Percentiles rank a stretch among this genome's conserved stretches.
phyloP scores from a whole-genome alignment of 352 stramenopile genomes.

The Pythium diclinum region DNA sequence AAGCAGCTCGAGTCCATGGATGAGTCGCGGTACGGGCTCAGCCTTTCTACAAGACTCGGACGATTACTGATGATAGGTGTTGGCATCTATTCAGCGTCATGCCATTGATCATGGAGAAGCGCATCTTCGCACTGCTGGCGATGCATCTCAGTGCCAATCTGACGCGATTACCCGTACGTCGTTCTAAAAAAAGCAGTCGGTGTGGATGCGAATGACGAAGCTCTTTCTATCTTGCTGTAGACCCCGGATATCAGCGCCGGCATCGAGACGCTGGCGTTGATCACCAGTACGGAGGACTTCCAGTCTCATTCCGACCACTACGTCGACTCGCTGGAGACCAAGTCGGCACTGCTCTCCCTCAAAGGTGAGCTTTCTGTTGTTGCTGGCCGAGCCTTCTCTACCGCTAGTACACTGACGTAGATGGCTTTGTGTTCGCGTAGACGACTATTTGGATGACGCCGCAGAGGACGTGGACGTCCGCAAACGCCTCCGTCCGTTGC shows the following conservation, averaged over 20 bases:
- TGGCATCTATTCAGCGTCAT: slow-evolving; percentile 53
- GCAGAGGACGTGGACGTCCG: slow-evolving; percentile 59
- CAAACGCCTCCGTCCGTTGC: slow-evolving; percentile 68
- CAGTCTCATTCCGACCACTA: slow-evolving; percentile 59
- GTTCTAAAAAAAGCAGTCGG: background rate
- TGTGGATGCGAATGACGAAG: background rate
- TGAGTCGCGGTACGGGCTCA: slow-evolving; percentile 53
- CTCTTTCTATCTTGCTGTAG: slow-evolving; percentile 23
- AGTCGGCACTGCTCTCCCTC: slow-evolving; percentile 48
- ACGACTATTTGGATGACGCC: slow-evolving; percentile 67
- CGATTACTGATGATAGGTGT: background rate
- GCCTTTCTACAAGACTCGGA: background rate
- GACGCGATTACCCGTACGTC: slow-evolving; percentile 27
- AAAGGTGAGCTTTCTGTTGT: slow-evolving; percentile 35
- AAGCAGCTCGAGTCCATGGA: slow-evolving; percentile 83
- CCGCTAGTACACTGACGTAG: slow-evolving; percentile 6
- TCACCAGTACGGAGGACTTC: slow-evolving; percentile 86
- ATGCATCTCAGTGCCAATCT: slow-evolving; percentile 73
- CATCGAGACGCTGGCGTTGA: slow-evolving; percentile 63
- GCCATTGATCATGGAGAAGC: slow-evolving; percentile 77
- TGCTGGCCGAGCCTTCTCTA: background rate
- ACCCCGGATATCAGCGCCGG: slow-evolving; percentile 50
- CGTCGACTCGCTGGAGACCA: slow-evolving; percentile 58
- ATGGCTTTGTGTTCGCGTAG: slow-evolving; percentile 22
- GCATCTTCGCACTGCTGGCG: slow-evolving; percentile 71